phyloP scores from a whole-genome alignment of 208 protist genomes.

The Leishmania amazonensis region DNA sequence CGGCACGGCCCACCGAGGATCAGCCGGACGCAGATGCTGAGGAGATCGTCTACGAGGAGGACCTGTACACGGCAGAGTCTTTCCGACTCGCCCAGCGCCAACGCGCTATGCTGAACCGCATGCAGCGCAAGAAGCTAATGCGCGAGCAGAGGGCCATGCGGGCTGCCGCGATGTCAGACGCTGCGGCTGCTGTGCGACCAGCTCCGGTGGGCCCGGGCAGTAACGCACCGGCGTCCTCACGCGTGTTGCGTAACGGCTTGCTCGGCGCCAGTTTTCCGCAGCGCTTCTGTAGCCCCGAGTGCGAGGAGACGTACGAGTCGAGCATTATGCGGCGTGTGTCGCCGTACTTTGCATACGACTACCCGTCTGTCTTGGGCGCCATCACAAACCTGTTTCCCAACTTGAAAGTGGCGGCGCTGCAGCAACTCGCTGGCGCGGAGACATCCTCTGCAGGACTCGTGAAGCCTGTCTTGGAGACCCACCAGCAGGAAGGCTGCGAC shows the following conservation, averaged over 20 bases:
- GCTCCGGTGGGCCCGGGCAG: background rate
- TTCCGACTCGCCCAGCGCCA: conserved; percentile 63
- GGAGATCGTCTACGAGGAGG: conserved; percentile 71
- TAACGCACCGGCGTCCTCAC: conserved; percentile 1
- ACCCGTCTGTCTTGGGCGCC: conserved; percentile 40
- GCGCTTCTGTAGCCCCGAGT: conserved; percentile 74
- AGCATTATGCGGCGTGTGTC: conserved; percentile 33
- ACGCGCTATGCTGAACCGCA: conserved; percentile 37
- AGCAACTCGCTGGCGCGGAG: conserved; percentile 59
- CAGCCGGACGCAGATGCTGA: conserved; percentile 22
- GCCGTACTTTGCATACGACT: conserved; percentile 36
- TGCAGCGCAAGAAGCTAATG: conserved; percentile 24
- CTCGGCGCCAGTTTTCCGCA: conserved; percentile 37
- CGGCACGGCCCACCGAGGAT: background rate
- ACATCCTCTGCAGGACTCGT: conserved; percentile 15
- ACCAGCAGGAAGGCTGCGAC: background rate
- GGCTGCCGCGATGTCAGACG: background rate
- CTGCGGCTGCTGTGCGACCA: background rate
- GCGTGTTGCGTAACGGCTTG: conserved; percentile 18
- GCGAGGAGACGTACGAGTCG: conserved; percentile 42
- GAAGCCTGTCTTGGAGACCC: conserved; percentile 14
- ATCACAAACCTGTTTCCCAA: conserved; percentile 70
- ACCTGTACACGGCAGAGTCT: conserved; percentile 51
- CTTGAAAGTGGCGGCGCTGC: conserved; percentile 47
- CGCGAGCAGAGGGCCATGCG: conserved; percentile 7